phyloP scores from a whole-genome alignment of 805 yeast species.

The Schizosaccharomyces pombe region DNA sequence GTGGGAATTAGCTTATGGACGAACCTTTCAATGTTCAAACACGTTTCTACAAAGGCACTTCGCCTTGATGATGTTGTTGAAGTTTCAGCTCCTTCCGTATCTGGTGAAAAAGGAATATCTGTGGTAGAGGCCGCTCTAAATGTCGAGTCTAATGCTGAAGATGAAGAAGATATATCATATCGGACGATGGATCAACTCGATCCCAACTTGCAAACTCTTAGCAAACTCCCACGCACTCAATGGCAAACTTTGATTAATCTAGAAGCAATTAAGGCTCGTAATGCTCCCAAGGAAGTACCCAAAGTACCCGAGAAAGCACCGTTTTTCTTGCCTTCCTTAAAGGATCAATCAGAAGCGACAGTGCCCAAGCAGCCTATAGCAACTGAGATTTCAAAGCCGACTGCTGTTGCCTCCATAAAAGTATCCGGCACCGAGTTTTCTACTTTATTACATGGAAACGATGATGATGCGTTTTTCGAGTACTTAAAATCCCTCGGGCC shows the following conservation, averaged over 20 bases:
- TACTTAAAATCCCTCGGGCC: slow-evolving; percentile 44
- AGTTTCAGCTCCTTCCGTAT: slow-evolving; percentile 43
- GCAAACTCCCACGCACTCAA: slow-evolving; percentile 53
- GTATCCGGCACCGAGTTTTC: not conserved
- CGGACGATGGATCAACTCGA: slow-evolving; percentile 36
- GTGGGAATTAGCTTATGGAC: slow-evolving; percentile 87
- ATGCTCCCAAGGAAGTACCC: slow-evolving; percentile 73
- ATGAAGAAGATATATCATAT: slow-evolving; percentile 13
- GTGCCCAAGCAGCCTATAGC: not conserved
- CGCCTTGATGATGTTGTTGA: slow-evolving; percentile 38
- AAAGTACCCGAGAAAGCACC: slow-evolving; percentile 61
- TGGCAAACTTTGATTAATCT: slow-evolving; percentile 57
- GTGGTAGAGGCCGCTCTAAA: slow-evolving; percentile 60
- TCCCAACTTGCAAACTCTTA: slow-evolving; percentile 41
- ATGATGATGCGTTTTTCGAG: slow-evolving; percentile 23
- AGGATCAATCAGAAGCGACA: not conserved
- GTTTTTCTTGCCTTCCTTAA: slow-evolving; percentile 39
- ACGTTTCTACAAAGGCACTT: slow-evolving; percentile 45
- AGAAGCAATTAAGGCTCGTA: slow-evolving; percentile 58
- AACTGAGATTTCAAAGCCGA: not conserved
- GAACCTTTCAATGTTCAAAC: slow-evolving; percentile 58
- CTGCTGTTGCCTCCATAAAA: not conserved
- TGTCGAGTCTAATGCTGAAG: slow-evolving; percentile 18
- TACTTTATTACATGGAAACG: slow-evolving; percentile 11
- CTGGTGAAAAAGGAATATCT: slow-evolving; percentile 55